A percentile compares a stretch with the other conserved stretches of the same genome.
phyloP scores from a whole-genome alignment of 371 early-diverging fungal species.

The Sporodiniella umbellata region DNA sequence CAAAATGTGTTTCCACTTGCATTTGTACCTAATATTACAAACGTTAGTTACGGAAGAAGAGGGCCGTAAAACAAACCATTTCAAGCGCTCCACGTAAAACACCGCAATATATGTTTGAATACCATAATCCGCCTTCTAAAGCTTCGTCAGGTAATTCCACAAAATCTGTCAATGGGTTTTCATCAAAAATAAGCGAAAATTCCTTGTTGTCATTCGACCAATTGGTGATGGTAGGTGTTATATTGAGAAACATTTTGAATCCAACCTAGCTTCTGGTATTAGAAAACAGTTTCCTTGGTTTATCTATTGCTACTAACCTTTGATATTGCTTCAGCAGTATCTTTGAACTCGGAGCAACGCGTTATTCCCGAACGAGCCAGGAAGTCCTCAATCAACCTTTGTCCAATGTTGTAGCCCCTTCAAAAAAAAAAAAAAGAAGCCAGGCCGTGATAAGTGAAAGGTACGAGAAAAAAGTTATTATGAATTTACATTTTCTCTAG shows the following conservation, averaged over 20 bases:
- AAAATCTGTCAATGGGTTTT: conserved; percentile 94
- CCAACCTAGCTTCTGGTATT: conserved; percentile 58
- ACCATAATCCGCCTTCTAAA: conserved; percentile 85
- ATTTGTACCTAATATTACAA: conserved; percentile 68
- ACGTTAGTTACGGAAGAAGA: background rate
- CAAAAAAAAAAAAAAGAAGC: background rate
- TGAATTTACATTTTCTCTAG: conserved; percentile 92
- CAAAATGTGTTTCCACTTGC: conserved; percentile 85
- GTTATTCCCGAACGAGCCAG: conserved; percentile 80
- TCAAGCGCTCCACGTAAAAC: conserved; percentile 93
- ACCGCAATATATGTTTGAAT: conserved; percentile 93
- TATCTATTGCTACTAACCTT: conserved; percentile 50
- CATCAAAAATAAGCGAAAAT: conserved; percentile 88
- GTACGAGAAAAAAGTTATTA: background rate
- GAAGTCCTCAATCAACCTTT: conserved; percentile 94
- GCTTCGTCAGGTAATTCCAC: conserved; percentile 82
- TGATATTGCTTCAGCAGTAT: conserved; percentile 90
- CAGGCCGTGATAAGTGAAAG: background rate
- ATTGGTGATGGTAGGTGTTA: conserved; percentile 77
- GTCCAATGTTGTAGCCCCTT: conserved; percentile 97
- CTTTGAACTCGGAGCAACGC: conserved; percentile 86
- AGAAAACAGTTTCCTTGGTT: background rate
- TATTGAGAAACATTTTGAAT: conserved; percentile 94
- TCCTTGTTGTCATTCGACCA: conserved; percentile 83
- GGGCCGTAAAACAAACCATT: conserved; percentile 61